Evolutionary conservation across 768 basidiomycete genomes (phyloP).

Genomic region (Amanita thiersii): DNA sequence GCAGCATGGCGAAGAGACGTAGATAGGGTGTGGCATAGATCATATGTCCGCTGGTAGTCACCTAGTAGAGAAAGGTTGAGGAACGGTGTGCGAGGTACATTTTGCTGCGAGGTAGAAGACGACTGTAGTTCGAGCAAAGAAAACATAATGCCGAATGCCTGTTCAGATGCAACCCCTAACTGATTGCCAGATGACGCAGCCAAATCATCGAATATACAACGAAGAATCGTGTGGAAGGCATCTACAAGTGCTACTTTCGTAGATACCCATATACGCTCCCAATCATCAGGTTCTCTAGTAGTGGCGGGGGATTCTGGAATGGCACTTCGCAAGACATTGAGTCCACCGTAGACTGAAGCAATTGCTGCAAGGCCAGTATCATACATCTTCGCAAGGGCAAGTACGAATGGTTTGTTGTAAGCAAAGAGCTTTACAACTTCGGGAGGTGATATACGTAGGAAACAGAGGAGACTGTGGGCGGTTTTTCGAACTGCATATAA

Average conservation of each 20-base stretch:
- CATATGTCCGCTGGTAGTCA: constrained; percentile 67
- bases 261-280: constrained; percentile 65
- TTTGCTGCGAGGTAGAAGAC: constrained; percentile 17
- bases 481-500: constrained; percentile 61
- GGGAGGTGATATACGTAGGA: constrained; percentile 44
- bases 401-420: constrained; percentile 40
- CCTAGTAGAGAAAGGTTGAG: constrained; percentile 58
- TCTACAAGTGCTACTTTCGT: constrained; percentile 71
- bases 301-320: constrained; percentile 8
- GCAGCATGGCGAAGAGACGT: constrained; percentile 32
- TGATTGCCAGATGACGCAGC: constrained; percentile 30
- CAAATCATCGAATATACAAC: constrained; percentile 40
- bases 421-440: constrained; percentile 45
- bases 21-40: constrained; percentile 43
- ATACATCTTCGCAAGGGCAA: constrained; percentile 53
- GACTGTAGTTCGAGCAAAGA: constrained; percentile 42
- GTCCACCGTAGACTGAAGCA: constrained; percentile 55
- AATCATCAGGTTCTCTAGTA: constrained; percentile 41
- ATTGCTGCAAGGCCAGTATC: constrained; percentile 47
- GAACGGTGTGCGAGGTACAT: constrained; percentile 39
- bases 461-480: constrained; percentile 43
- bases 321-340: constrained; percentile 16
- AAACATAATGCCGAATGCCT: constrained; percentile 50
- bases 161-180: constrained; percentile 41
- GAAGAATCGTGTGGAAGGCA: constrained; percentile 52